These are phyloP conservation scores for Trypanosomatidae sp. DNA, from an alignment of 208 protist species.

Conservation along the genomic window DNA sequence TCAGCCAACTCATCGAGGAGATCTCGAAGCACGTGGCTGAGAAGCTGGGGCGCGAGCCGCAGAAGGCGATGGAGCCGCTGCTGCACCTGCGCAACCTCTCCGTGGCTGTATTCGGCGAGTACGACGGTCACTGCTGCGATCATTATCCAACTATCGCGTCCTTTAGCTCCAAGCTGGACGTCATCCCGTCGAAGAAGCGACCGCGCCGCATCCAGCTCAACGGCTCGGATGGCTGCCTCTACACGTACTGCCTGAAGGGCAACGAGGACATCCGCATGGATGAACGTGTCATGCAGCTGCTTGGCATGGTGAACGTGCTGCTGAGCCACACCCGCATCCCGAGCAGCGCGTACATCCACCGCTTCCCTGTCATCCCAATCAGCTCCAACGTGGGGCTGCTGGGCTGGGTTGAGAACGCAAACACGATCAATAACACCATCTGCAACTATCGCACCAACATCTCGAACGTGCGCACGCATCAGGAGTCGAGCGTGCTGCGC, in stretches of 20 bases:
- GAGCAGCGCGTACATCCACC: conserved; percentile 87
- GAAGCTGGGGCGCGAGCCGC: conserved; percentile 92
- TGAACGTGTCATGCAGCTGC: conserved; percentile 99
- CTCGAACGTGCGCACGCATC: conserved; percentile 84
- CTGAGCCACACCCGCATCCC: conserved; percentile 91
- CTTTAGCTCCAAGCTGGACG: conserved; percentile 94
- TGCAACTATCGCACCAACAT: conserved; percentile 96
- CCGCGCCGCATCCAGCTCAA: conserved; percentile 97
- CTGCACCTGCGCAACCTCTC: conserved; percentile 94
- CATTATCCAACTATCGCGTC: conserved; percentile 94
- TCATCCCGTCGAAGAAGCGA: conserved; percentile 99
- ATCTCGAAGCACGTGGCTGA: conserved; percentile 96
- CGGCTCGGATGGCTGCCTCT: conserved; percentile 96
- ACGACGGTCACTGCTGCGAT: conserved; percentile 78
- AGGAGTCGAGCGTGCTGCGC: conserved; percentile 77
- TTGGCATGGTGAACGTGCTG: conserved; percentile 99
- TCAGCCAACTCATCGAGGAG: conserved; percentile 96
- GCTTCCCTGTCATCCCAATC: conserved; percentile 99
- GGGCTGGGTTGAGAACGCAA: conserved; percentile 98
- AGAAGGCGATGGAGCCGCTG: conserved; percentile 96
- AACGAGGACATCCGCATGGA: conserved; percentile 99
- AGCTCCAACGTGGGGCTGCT: conserved; percentile 99
- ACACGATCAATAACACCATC: conserved; percentile 99
- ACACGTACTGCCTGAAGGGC: conserved; percentile 99
- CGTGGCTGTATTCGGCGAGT: conserved; percentile 98